Base-by-base conservation (phyloP, 2,329 filamentous ascomycete genomes). In the Dichotomopilus funicola region DNA sequence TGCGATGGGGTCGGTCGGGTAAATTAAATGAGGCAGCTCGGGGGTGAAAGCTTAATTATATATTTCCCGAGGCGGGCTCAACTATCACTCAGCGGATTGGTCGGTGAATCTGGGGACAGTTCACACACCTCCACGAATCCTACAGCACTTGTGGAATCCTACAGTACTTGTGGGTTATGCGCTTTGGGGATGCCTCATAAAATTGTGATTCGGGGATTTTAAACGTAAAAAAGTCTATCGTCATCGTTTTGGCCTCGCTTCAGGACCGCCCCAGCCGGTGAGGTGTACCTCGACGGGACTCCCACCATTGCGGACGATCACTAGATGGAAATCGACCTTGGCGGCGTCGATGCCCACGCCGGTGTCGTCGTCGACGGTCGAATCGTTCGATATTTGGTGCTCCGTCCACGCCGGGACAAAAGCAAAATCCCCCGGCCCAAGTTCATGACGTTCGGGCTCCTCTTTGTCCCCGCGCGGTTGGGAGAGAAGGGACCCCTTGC, bases 391-490 rank as follows among this genome's bases (percentile, higher is more conserved):
- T 53, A 85, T 78, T 66, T 88, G 85, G 69, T 89, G 85, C 66
- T 89, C 85, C 0, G 82, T 81, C 75, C 79, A 88, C 0, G 85
- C 80, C 0, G 86, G 86, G 10, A 89, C 78, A 53, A 88, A 76
- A 3, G 84, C 85, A 68, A 87, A 89, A 66, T 89, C 86, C 0
- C 87, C 86, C 0, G 81, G 75, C 1, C 69, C 68, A 6, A 90
- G 73, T 13, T 79, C 72, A 59, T 86, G 77, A 37, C 78, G 77
- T 58, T 78, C 78, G 0, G 76, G 67, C 35, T 75, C 77, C 10
- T 81, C 73, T 1, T 67, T 72, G 9, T 68, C 72, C 54, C 67
- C 65, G 6, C 67, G 60, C 19, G 82, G 74, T 51, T 77, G 76
- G 0, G 78, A 83, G 3, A 87, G 75, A 7, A 89, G 74, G 11